Conservation (phyloP, 441 rosid genomes). For the Jatropha podagrica region DNA sequence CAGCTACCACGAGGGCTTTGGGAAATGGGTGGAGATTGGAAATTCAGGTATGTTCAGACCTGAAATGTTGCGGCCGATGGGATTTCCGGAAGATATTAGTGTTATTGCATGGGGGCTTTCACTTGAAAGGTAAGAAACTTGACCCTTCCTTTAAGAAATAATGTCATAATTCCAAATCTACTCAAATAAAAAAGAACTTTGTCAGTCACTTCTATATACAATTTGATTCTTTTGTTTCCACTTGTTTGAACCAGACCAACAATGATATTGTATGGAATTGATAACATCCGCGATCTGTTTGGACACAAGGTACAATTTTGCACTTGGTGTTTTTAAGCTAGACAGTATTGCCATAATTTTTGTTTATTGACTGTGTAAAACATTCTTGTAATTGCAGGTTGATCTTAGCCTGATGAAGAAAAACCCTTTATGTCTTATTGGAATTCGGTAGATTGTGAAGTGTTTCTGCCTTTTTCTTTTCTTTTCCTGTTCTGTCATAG, state of each 20-base stretch:
- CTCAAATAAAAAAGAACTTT: neutral
- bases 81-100: slow-evolving; percentile 82
- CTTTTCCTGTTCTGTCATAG: neutral
- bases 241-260: slow-evolving; percentile 64
- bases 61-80: slow-evolving; percentile 96
- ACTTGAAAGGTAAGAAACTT: slow-evolving; percentile 71
- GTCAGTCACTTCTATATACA: neutral
- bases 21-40: slow-evolving; percentile 94
- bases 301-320: slow-evolving; percentile 73
- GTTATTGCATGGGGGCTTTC: slow-evolving; percentile 98
- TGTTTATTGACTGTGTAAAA: neutral
- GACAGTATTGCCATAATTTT: neutral
- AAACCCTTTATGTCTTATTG: slow-evolving; percentile 71
- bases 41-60: slow-evolving; percentile 98
- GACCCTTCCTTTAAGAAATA: neutral
- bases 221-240: slow-evolving; percentile 8
- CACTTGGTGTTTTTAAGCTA: neutral
- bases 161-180: neutral
- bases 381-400: slow-evolving; percentile 49
- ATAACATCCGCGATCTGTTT: slow-evolving; percentile 88
- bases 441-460: slow-evolving; percentile 34
- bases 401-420: slow-evolving; percentile 78
- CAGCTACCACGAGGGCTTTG: slow-evolving; percentile 85
- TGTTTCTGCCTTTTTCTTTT: neutral
- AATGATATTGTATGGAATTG: slow-evolving; percentile 76